phyloP scores from a whole-genome alignment of 495 filamentous ascomycete species.

The Hypoxylon crocopeplum region DNA sequence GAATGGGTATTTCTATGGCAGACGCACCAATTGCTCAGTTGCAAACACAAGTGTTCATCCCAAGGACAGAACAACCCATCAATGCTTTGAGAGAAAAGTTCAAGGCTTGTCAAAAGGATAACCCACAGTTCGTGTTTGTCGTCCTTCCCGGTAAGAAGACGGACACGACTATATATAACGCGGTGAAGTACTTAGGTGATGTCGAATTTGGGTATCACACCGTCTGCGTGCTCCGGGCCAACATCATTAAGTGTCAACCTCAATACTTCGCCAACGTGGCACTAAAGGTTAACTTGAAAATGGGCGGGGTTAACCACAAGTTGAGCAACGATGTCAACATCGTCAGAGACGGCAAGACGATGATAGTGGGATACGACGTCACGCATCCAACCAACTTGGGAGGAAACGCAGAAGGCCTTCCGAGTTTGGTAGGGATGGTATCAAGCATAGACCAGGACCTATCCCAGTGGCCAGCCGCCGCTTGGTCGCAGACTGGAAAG shows the following conservation, averaged over 20 bases:
- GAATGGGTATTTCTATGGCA: conserved; percentile 47
- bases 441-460: conserved; percentile 69
- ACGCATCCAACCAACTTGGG: conserved; percentile 84
- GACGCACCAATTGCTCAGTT: neutral
- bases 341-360: conserved; percentile 65
- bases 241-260: conserved; percentile 51
- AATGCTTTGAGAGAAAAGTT: conserved; percentile 29
- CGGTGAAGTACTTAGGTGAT: conserved; percentile 73
- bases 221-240: conserved; percentile 63
- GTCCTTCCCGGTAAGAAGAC: conserved; percentile 59
- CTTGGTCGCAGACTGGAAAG: conserved; percentile 62
- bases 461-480: conserved; percentile 71
- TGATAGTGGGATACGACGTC: conserved; percentile 88
- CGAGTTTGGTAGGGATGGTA: conserved; percentile 79
- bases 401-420: conserved; percentile 52
- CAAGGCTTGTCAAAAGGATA: conserved; percentile 14
- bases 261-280: conserved; percentile 76
- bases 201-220: conserved; percentile 67
- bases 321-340: conserved; percentile 59
- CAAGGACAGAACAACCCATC: neutral
- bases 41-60: neutral
- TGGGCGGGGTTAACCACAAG: conserved; percentile 78
- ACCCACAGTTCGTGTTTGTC: conserved; percentile 65
- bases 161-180: conserved; percentile 64
- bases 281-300: conserved; percentile 86